Percentiles rank a stretch among this genome's conserved stretches.
Evolutionary conservation across 768 basidiomycete genomes (phyloP).

Genomic region (Hericium erinaceus): DNA sequence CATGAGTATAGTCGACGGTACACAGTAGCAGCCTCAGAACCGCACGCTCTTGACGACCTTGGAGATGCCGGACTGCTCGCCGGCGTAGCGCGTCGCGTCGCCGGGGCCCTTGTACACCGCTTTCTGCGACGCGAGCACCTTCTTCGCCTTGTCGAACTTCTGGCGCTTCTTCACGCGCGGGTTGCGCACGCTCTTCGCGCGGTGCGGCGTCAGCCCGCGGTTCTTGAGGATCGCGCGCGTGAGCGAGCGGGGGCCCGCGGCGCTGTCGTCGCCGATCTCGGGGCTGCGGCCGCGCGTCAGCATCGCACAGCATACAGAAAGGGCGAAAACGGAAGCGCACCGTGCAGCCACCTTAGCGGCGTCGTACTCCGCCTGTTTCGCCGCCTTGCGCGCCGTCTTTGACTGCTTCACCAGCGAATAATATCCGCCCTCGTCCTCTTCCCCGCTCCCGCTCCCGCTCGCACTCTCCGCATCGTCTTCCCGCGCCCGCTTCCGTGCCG

Average conservation of each 20-base stretch:
- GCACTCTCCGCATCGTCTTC: constrained; percentile 27
- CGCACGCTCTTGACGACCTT: constrained; percentile 83
- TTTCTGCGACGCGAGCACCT: constrained; percentile 81
- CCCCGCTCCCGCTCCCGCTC: constrained; percentile 26
- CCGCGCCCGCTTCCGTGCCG: constrained; percentile 18
- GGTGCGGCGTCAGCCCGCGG: constrained; percentile 85
- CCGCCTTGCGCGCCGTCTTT: constrained; percentile 61
- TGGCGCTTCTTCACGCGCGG: constrained; percentile 95
- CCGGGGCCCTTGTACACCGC: constrained; percentile 89
- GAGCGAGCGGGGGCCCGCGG: constrained; percentile 73
- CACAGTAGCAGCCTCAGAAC: constrained; percentile 24
- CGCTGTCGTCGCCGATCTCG: constrained; percentile 28
- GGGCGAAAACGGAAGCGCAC: constrained; percentile 31
- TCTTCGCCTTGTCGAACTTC: constrained; percentile 92
- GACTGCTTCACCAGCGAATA: constrained; percentile 82
- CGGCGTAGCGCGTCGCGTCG: constrained; percentile 68
- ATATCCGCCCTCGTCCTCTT: constrained; percentile 59
- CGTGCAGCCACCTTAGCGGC: constrained; percentile 42
- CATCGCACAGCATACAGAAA: neutral
- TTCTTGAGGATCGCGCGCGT: constrained; percentile 90
- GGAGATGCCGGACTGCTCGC: constrained; percentile 89
- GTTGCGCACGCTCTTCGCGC: constrained; percentile 87
- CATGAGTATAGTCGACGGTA: no score
- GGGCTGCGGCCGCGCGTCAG: constrained; percentile 16
- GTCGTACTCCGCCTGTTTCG: constrained; percentile 80